Base-by-base conservation (phyloP, 495 filamentous ascomycete genomes). In the Hyphodiscus hymeniophilus region DNA sequence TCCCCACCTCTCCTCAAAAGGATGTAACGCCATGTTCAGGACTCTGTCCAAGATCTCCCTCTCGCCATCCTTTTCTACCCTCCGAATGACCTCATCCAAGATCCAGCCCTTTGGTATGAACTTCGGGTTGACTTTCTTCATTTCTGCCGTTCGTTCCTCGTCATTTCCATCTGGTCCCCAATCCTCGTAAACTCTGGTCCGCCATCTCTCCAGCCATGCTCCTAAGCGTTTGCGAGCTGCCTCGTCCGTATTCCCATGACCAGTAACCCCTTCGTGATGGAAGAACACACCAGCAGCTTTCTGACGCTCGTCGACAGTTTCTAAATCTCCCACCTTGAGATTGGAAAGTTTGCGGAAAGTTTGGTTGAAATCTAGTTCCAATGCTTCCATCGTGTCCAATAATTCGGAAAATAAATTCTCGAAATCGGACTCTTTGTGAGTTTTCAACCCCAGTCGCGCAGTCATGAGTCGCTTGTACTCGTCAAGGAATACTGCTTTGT, bases 21-120 rank as follows among this genome's bases (percentile, higher is more conserved):
- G 92, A 52, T 82, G 72, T 44, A 88, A 64, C 4, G 81, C 75
- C 81, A 95, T 81, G 17, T 83, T 71, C 82, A 95, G 84, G 18
- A 89, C 71, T 38, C 80, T 68, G 6, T 68, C 68, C 41, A 98
- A 63, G 15, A 98, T 78, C 1, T 85, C 81, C 42, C 87, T 72
- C 54, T 97, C 89, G 15, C 84, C 82, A 21, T 81, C 76, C 58
- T 85, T 82, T 64, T 97, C 90, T 2, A 96, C 90, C 12, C 84
- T 73, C 30, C 81, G 74, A 52, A 98, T 96, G 5, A 97, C 55
- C 65, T 97, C 92, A 63, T 97, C 91, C 7, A 98, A 70, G 42
- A 98, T 78, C 92, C 94, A 98, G 17, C 80, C 79, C 26, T 88
- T 72, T 0, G 94, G 88, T 1, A 94, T 66, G 55, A 97, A 97